Conservation (phyloP, 495 filamentous ascomycete genomes). For the Podospora tetraspora region DNA sequence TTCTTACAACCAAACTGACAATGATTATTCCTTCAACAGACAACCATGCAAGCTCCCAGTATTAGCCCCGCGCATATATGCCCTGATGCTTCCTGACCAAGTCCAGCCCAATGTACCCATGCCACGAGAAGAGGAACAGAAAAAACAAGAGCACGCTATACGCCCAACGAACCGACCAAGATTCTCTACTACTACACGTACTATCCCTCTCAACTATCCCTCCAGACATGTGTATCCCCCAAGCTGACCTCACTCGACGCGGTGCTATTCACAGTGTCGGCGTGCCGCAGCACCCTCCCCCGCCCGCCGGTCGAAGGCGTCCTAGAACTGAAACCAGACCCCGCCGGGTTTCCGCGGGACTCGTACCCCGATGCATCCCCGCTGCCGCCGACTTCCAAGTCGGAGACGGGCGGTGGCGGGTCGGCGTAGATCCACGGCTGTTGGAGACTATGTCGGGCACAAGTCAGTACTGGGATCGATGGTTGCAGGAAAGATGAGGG, state of each 20-base stretch:
- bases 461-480: neutral
- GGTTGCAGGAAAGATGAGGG: neutral
- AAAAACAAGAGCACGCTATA: neutral
- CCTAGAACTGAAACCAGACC: neutral
- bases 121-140: neutral
- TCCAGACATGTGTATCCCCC: constrained; percentile 52
- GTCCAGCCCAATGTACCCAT: neutral
- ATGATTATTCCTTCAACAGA: neutral
- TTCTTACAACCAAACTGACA: neutral
- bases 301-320: neutral
- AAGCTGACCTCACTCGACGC: constrained; percentile 45
- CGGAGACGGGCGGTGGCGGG: constrained; percentile 34
- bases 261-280: constrained; percentile 13
- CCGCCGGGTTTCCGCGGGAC: constrained; percentile 6
- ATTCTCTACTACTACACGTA: no score
- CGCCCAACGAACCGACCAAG: neutral
- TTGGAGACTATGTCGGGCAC: constrained; percentile 32
- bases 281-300: neutral
- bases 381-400: constrained; percentile 9
- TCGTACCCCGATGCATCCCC: constrained; percentile 8
- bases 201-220: constrained; percentile 14
- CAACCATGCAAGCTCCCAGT: neutral
- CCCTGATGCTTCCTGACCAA: neutral
- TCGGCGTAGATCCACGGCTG: constrained; percentile 51
- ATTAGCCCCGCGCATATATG: neutral